Base-by-base conservation (phyloP, 306 rosid genomes). In the Comarum palustre region DNA sequence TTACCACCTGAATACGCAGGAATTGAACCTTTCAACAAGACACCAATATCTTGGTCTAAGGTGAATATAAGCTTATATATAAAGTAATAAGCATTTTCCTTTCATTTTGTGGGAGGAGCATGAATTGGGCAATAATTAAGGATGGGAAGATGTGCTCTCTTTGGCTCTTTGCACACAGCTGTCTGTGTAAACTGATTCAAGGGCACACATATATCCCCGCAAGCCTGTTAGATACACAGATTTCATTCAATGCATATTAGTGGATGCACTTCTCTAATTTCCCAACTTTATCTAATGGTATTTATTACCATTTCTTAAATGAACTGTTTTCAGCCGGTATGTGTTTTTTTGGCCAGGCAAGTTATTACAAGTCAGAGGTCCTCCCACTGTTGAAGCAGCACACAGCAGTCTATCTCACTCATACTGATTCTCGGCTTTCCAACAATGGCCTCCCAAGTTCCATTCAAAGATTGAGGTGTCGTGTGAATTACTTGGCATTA, bases 41-140 rank as follows among this genome's bases (percentile, higher is more conserved):
- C 99, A 75, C 97, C 90, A 64, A 85, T 94, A 78, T 94, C 97
- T 72, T 94, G 97, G 97, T 94, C 99, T 50, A 89, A 94, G 95
- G 99, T 94, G 51, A 45, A 32, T 6, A 69, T 52, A 55, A 81
- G 46, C 65, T 27, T 64, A 39, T 73, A 45, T 76, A 39, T 61
- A 79, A 50, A 27, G 38, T 64, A 42, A 17, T 43, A 25, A 59
- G 32, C 38, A 50, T 52, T 14, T 67, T 47, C 50, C 79, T 66
- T 74, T 11, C n/a, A 6, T 29, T 29, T 29, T 45, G 42, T 42
- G 43, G 9, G 50, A 43, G 51, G 50, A 54, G 8, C 48, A 65
- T 72, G 38, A 58, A 16, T 39, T 29, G 27, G 47, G 38, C 75
- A 1, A 11, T 63, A 68, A 3, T 42, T 47, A 32, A 52, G 73